A percentile compares a stretch with the other conserved stretches of the same genome.
phyloP scores from a whole-genome alignment of 768 basidiomycete species.

The Hygrocybe punicea region DNA sequence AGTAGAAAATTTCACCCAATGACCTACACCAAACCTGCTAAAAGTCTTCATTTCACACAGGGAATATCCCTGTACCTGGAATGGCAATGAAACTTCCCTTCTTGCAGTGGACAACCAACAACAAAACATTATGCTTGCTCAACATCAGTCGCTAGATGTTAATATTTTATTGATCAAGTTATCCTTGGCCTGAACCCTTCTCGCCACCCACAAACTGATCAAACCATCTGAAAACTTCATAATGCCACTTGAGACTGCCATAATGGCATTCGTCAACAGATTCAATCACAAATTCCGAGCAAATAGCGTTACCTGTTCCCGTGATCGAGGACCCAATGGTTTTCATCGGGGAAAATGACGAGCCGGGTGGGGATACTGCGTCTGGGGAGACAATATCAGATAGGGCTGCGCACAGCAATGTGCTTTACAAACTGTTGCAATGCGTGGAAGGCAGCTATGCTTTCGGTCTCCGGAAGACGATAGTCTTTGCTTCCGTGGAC shows the following conservation, averaged over 20 bases:
- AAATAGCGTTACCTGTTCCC: conserved; percentile 57
- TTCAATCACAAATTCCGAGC: not conserved
- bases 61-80: too few relatives aligned
- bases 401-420: not conserved
- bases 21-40: too few relatives aligned
- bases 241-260: conserved; percentile 85
- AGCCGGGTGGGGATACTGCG: conserved; percentile 69
- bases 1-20: too few relatives aligned
- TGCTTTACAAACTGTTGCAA: conserved; percentile 64
- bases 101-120: too few relatives aligned
- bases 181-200: not conserved
- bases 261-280: not conserved
- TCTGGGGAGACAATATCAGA: conserved; percentile 34
- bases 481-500: conserved; percentile 90
- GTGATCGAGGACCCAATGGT: conserved; percentile 86
- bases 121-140: not conserved
- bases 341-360: conserved; percentile 85
- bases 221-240: conserved; percentile 92
- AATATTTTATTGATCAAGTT: not conserved
- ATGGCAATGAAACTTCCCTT: too few relatives aligned
- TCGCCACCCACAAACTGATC: conserved; percentile 56
- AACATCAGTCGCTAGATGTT: not conserved
- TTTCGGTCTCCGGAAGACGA: conserved; percentile 80
- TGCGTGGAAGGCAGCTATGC: conserved; percentile 81
- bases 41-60: too few relatives aligned